phyloP scores from a whole-genome alignment of 371 early-diverging fungal genomes.

The Saksenaea oblongispora region DNA sequence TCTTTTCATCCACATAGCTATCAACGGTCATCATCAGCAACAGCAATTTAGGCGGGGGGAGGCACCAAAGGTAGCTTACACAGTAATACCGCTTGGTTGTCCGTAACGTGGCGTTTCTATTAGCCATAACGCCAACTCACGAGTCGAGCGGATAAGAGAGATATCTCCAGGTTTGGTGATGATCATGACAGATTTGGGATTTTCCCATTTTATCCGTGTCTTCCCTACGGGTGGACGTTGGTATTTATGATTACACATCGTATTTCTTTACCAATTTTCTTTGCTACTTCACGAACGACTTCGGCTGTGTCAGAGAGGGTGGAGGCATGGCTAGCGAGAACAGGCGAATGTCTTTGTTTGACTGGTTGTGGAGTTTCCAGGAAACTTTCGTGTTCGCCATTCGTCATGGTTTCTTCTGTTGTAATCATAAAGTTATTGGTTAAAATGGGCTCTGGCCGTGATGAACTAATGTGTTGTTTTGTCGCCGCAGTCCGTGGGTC shows the following conservation, averaged over 20 bases:
- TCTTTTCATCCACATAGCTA: constrained; percentile 67
- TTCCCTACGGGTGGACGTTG: constrained; percentile 26
- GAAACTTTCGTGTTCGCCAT: neutral
- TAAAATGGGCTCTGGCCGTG: neutral
- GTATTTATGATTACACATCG: neutral
- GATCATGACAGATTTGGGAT: constrained; percentile 76
- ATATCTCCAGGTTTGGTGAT: constrained; percentile 90
- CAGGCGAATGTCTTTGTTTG: neutral
- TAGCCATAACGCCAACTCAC: constrained; percentile 82
- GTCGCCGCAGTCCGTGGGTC: neutral
- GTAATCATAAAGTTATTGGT: neutral
- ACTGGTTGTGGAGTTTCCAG: neutral
- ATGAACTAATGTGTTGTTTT: neutral
- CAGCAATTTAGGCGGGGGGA: too few species aligned
- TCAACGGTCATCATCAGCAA: constrained; percentile 13
- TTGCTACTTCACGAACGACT: constrained; percentile 44
- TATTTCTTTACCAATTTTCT: constrained; percentile 33
- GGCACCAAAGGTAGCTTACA: constrained; percentile 40
- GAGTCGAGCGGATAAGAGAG: constrained; percentile 73
- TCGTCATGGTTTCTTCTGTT: neutral
- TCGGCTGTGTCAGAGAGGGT: constrained; percentile 43
- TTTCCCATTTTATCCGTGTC: constrained; percentile 64
- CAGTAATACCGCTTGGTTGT: constrained; percentile 59
- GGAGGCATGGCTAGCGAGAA: constrained; percentile 13
- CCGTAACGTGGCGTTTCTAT: constrained; percentile 54